phyloP scores from a whole-genome alignment of 257 asterid species.

The Solanum habrochaites region DNA sequence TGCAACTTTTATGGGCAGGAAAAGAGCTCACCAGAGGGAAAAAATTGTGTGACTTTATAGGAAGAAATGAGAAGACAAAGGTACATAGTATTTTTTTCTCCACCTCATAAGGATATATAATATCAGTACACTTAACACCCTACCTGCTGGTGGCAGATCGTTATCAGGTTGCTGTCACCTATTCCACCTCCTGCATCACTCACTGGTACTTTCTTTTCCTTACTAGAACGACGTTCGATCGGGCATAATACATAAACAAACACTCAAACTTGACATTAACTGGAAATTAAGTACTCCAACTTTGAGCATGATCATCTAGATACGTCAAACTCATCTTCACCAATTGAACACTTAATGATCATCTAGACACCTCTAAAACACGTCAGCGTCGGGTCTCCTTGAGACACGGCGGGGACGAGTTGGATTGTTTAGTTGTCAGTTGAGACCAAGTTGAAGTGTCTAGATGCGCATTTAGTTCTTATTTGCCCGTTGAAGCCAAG shows the following conservation, averaged over 20 bases:
- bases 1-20: constrained; percentile 19
- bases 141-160: constrained; percentile 3
- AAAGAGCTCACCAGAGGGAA: constrained; percentile 16
- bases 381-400: neutral
- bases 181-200: neutral
- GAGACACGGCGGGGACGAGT: neutral
- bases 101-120: neutral
- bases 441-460: neutral
- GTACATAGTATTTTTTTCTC: neutral
- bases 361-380: neutral
- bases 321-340: neutral
- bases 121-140: neutral
- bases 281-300: neutral
- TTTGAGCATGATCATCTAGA: neutral
- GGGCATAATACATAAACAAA: neutral
- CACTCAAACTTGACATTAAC: neutral
- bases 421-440: neutral
- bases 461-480: neutral
- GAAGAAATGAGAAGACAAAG: constrained; percentile 29
- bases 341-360: neutral
- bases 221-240: neutral
- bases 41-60: constrained; percentile 10
- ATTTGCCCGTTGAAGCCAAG: neutral
- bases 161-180: constrained; percentile 7
- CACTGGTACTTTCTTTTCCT: neutral